Evolutionary conservation across 306 rosid species (phyloP).

Genomic region (Sesbania bispinosa): DNA sequence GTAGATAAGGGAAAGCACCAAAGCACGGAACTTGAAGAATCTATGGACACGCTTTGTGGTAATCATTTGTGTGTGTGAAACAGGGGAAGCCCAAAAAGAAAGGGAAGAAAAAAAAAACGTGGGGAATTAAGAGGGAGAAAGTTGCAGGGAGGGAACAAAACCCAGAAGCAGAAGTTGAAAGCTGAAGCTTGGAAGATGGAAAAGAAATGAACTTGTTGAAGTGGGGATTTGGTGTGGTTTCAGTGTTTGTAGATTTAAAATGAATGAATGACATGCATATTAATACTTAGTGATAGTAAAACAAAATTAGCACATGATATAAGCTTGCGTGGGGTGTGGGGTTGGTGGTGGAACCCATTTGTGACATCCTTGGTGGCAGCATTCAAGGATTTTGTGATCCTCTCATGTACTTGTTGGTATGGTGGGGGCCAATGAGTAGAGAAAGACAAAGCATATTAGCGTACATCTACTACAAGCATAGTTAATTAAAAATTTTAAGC

Average conservation of each 20-base stretch:
- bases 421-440: not conserved
- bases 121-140: not conserved
- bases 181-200: not conserved
- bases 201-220: not conserved
- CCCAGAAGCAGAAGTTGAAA: not conserved
- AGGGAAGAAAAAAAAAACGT: not conserved
- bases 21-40: slow-evolving; percentile 67
- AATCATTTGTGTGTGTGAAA: slow-evolving; percentile 33
- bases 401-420: not conserved
- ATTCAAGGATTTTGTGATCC: not conserved
- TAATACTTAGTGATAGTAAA: too few relatives aligned
- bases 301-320: not conserved
- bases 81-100: not conserved
- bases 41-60: slow-evolving; percentile 35
- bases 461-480: too few relatives aligned
- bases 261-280: not conserved
- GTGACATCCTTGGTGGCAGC: not conserved
- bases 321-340: too few relatives aligned
- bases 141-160: not conserved
- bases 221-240: not conserved
- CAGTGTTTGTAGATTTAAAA: not conserved
- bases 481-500: too few relatives aligned
- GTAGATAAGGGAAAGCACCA: slow-evolving; percentile 1
- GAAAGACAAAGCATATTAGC: not conserved
- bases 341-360: slow-evolving; percentile 19